phyloP scores from a whole-genome alignment of 306 rosid genomes.

The Chamaecrista fasciculata region DNA sequence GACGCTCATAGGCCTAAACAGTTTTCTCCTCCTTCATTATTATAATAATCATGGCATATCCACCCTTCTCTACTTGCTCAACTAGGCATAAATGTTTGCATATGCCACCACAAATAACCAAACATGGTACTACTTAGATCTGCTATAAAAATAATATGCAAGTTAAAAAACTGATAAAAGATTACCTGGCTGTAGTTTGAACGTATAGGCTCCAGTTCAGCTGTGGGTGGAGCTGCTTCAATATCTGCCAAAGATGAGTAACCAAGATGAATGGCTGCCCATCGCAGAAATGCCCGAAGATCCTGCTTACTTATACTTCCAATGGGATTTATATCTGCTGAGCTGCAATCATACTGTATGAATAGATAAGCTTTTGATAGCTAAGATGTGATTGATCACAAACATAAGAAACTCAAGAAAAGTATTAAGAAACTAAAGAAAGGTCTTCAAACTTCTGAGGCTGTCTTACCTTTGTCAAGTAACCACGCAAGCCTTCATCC shows the following conservation, averaged over 20 bases:
- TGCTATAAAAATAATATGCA: slow-evolving; percentile 8
- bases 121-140: slow-evolving; percentile 7
- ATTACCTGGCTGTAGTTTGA: slow-evolving; percentile 84
- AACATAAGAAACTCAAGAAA: slow-evolving; percentile 6
- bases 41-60: background rate
- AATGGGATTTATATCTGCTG: slow-evolving; percentile 95
- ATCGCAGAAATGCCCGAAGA: slow-evolving; percentile 73
- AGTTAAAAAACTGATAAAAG: slow-evolving; percentile 3
- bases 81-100: background rate
- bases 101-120: background rate
- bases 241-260: slow-evolving; percentile 74
- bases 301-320: slow-evolving; percentile 94
- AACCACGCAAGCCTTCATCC: slow-evolving; percentile 90
- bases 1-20: background rate
- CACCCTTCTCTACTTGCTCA: background rate
- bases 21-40: background rate
- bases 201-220: slow-evolving; percentile 96
- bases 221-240: slow-evolving; percentile 98
- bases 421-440: background rate
- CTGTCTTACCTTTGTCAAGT: slow-evolving; percentile 74
- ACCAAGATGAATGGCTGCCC: slow-evolving; percentile 93
- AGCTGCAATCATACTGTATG: slow-evolving; percentile 85
- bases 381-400: slow-evolving; percentile 12
- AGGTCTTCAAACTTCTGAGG: background rate
- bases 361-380: slow-evolving; percentile 27